Percentiles rank a stretch among this genome's conserved stretches.
Conservation (phyloP, 2,329 filamentous ascomycete genomes). For the Fusarium bactridioides region DNA sequence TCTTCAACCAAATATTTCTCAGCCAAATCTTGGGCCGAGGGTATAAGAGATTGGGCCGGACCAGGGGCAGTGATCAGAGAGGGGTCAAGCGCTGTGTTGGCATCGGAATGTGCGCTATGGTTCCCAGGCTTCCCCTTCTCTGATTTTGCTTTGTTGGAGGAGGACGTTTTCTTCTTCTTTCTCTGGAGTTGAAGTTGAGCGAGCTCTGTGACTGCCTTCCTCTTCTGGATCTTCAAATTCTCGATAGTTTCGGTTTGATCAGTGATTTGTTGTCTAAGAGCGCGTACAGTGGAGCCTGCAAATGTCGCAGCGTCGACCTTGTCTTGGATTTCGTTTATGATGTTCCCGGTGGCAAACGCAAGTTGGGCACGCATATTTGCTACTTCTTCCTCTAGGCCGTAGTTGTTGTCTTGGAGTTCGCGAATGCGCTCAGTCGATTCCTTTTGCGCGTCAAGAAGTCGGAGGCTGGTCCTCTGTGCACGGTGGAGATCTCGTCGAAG, state of each 20-base stretch:
- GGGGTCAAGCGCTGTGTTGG: neutral
- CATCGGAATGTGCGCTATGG: neutral
- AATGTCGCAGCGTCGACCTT: accelerated
- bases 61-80: neutral
- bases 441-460: neutral
- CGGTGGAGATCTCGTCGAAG: neutral
- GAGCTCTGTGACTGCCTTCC: neutral
- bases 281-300: accelerated
- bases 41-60: neutral
- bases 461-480: neutral
- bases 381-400: neutral
- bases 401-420: neutral
- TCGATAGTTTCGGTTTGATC: accelerated
- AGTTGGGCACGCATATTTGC: neutral
- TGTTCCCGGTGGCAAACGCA: accelerated
- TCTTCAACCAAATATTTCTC: neutral
- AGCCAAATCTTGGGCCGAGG: accelerated
- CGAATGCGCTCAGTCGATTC: neutral
- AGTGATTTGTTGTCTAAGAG: accelerated
- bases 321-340: neutral
- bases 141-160: neutral
- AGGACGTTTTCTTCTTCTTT: neutral
- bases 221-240: neutral
- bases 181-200: neutral
- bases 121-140: neutral